These are phyloP conservation scores for Elymus sibiricus DNA, from an alignment of 176 grass and related monocot species.

Conservation along the genomic window DNA sequence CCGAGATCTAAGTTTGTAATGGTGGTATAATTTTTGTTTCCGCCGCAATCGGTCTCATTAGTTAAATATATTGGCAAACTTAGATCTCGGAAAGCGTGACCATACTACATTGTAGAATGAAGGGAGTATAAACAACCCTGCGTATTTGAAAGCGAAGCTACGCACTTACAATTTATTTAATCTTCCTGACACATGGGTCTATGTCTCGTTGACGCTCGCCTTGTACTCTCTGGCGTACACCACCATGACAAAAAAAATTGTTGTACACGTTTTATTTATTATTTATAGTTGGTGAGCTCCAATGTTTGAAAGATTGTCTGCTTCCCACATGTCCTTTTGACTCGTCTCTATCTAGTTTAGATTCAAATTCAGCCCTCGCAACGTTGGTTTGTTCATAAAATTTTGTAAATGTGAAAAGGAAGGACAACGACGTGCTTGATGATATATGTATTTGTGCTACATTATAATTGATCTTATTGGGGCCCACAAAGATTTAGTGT, in stretches of 20 bases:
- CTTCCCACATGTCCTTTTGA: background rate
- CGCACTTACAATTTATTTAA: background rate
- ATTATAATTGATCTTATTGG: constrained; percentile 17
- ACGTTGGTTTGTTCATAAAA: background rate
- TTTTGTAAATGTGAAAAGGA: background rate
- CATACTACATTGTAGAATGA: too few relatives aligned
- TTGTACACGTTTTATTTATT: background rate
- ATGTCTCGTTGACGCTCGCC: background rate
- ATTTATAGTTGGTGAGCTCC: background rate
- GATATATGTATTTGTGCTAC: background rate
- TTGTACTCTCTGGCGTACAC: background rate
- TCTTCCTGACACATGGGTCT: background rate
- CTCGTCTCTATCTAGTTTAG: background rate
- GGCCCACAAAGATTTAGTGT: constrained; percentile 19
- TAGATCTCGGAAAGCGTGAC: too few relatives aligned
- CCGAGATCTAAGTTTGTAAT: too few relatives aligned
- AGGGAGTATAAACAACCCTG: background rate
- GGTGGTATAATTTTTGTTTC: too few relatives aligned
- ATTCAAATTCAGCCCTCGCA: background rate
- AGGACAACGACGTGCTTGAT: background rate
- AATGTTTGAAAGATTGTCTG: background rate
- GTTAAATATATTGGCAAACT: too few relatives aligned
- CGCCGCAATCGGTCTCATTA: too few relatives aligned
- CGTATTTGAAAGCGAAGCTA: background rate
- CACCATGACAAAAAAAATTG: background rate